phyloP scores from a whole-genome alignment of 148 eudicot species.

The Vaccinium vitisidaea region DNA sequence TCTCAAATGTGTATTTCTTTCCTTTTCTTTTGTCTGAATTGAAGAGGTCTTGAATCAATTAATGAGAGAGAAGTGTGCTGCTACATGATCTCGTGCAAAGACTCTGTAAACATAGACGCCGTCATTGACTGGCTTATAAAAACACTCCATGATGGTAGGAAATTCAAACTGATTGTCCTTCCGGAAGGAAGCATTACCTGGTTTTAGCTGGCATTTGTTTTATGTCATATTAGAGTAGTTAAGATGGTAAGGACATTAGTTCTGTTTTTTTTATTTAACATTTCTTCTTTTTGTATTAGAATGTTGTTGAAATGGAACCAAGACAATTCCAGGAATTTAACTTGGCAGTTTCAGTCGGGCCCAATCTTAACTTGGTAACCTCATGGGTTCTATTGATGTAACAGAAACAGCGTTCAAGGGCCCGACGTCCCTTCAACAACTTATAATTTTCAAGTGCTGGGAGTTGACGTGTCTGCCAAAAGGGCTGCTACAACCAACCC shows the following conservation, averaged over 20 bases:
- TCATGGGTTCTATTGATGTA: too few relatives aligned
- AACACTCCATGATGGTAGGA: conserved; percentile 53
- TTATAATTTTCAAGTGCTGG: too few relatives aligned
- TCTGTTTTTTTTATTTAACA: background rate
- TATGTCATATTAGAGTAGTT: background rate
- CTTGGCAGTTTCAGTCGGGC: background rate
- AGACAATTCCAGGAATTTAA: background rate
- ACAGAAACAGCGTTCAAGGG: too few relatives aligned
- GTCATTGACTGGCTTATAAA: conserved; percentile 85
- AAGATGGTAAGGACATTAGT: background rate
- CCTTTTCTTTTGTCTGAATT: background rate
- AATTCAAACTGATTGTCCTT: too few relatives aligned
- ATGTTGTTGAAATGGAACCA: background rate
- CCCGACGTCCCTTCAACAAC: too few relatives aligned
- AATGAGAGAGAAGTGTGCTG: conserved; percentile 54
- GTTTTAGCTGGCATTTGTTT: too few relatives aligned
- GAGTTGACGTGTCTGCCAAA: too few relatives aligned
- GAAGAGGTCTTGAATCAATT: conserved; percentile 56
- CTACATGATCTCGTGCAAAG: too few relatives aligned
- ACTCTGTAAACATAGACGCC: conserved; percentile 41
- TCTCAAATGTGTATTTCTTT: background rate
- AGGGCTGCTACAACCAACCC: too few relatives aligned
- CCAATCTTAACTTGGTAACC: too few relatives aligned
- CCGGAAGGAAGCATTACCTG: too few relatives aligned
- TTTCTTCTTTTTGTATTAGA: background rate